These are phyloP conservation scores for Podospora appendiculata DNA, from an alignment of 495 filamentous ascomycete species.

Conservation along the genomic window DNA sequence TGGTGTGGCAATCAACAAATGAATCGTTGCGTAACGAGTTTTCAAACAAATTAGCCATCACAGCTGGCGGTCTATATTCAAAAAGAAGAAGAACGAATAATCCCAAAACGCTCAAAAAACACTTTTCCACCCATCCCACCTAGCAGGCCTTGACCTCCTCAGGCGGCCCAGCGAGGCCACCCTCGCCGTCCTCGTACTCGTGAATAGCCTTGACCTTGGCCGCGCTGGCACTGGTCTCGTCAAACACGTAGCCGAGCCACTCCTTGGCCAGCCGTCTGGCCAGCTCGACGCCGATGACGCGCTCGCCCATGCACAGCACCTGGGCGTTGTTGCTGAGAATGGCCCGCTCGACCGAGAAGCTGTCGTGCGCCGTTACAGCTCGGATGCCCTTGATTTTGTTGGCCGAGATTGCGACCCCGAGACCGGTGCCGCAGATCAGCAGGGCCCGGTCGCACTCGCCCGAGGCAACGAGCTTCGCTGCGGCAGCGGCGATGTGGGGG, in stretches of 20 bases:
- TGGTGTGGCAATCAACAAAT: too few species aligned
- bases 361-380: slow-evolving; percentile 82
- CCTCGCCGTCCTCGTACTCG: slow-evolving; percentile 53
- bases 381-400: slow-evolving; percentile 83
- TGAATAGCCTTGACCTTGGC: slow-evolving; percentile 69
- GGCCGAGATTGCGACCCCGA: slow-evolving; percentile 78
- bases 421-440: slow-evolving; percentile 80
- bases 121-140: not conserved
- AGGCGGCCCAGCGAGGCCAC: slow-evolving; percentile 10
- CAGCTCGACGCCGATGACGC: slow-evolving; percentile 74
- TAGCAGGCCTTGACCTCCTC: slow-evolving; percentile 17
- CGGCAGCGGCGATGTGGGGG: slow-evolving; percentile 68
- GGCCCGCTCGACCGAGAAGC: slow-evolving; percentile 73
- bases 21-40: too few species aligned
- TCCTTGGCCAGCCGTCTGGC: slow-evolving; percentile 70
- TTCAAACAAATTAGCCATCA: too few species aligned
- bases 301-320: slow-evolving; percentile 81
- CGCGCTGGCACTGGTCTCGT: slow-evolving; percentile 62
- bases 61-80: too few species aligned
- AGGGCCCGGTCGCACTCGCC: slow-evolving; percentile 72
- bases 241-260: slow-evolving; percentile 78
- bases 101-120: too few species aligned
- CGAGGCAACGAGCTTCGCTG: slow-evolving; percentile 55
- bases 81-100: too few species aligned
- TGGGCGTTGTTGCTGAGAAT: slow-evolving; percentile 82